Conservation (phyloP, 164 flowering plant species). For the Vitis rupestris region DNA sequence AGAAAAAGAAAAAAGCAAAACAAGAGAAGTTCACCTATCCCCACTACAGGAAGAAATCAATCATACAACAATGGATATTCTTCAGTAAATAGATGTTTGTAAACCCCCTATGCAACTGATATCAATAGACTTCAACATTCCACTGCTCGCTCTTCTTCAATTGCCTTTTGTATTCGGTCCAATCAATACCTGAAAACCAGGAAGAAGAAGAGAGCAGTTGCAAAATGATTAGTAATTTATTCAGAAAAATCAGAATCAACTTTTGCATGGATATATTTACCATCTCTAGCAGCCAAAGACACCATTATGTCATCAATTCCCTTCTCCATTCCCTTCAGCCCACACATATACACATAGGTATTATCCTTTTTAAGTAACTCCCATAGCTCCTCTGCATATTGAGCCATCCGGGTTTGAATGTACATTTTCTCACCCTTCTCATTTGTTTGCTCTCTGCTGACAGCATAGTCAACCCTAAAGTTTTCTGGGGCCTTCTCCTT, state of each 20-base stretch:
- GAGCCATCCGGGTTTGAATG: constrained; percentile 97
- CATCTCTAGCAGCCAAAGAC: constrained; percentile 81
- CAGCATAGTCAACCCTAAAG: constrained; percentile 88
- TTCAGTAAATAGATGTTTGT: too few relatives aligned
- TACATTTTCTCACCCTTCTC: constrained; percentile 97
- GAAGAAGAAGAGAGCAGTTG: neutral
- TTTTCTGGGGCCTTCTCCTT: constrained; percentile 84
- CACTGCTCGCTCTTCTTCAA: constrained; percentile 96
- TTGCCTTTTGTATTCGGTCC: constrained; percentile 76
- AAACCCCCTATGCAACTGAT: too few relatives aligned
- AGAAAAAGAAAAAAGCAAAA: too few relatives aligned
- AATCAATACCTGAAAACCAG: constrained; percentile 67
- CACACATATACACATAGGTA: constrained; percentile 95
- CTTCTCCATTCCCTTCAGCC: constrained; percentile 96
- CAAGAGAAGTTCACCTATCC: too few relatives aligned
- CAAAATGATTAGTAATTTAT: too few relatives aligned
- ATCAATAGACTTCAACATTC: constrained; percentile 96
- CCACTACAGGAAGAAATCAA: too few relatives aligned
- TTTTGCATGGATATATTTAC: constrained; percentile 27
- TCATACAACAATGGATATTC: too few relatives aligned
- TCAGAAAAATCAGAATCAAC: too few relatives aligned
- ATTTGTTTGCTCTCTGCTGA: constrained; percentile 92
- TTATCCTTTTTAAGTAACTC: constrained; percentile 91
- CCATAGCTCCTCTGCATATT: constrained; percentile 93
- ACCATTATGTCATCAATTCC: constrained; percentile 97